These are phyloP conservation scores for Aspergillus awamori DNA, from an alignment of 2,329 filamentous ascomycete species.

Conservation along the genomic window DNA sequence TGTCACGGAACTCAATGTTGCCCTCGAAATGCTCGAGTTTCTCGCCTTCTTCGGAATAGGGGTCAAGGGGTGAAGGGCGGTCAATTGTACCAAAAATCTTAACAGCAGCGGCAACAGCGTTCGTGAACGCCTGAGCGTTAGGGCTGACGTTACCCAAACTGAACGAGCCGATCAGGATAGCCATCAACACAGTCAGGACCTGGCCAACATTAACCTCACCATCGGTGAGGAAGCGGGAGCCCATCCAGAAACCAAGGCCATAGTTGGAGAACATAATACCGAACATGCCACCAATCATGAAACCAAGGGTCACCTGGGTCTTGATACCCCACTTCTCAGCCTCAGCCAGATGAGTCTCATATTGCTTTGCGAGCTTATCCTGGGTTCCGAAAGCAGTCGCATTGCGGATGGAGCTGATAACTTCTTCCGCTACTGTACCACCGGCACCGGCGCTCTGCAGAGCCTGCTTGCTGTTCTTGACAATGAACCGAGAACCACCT, in stretches of 20 bases:
- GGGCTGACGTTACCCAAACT: constrained; percentile 85
- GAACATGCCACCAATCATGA: constrained; percentile 86
- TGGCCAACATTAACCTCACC: constrained; percentile 67
- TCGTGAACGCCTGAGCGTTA: constrained; percentile 83
- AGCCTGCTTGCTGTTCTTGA: constrained; percentile 78
- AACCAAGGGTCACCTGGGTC: constrained; percentile 70
- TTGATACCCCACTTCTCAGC: constrained; percentile 78
- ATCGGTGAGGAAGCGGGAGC: constrained; percentile 71
- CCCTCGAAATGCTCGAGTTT: constrained; percentile 75
- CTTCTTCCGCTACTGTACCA: constrained; percentile 89
- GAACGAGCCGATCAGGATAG: constrained; percentile 91
- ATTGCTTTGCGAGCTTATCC: constrained; percentile 83
- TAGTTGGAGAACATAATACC: constrained; percentile 83
- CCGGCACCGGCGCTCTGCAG: constrained; percentile 80
- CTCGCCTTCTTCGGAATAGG: constrained; percentile 69
- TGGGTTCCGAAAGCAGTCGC: constrained; percentile 92
- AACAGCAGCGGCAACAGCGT: constrained; percentile 76
- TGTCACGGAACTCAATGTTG: constrained; percentile 74
- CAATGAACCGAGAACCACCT: constrained; percentile 69
- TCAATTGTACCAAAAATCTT: constrained; percentile 97
- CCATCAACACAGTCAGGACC: constrained; percentile 83
- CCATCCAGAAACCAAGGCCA: constrained; percentile 85
- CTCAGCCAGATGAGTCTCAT: constrained; percentile 71
- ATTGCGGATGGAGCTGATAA: constrained; percentile 90
- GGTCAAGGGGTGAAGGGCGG: constrained; percentile 79